These are phyloP conservation scores for Moesziomyces parantarcticus DNA, from an alignment of 1,284 basidiomycete genomes.

Conservation along the genomic window DNA sequence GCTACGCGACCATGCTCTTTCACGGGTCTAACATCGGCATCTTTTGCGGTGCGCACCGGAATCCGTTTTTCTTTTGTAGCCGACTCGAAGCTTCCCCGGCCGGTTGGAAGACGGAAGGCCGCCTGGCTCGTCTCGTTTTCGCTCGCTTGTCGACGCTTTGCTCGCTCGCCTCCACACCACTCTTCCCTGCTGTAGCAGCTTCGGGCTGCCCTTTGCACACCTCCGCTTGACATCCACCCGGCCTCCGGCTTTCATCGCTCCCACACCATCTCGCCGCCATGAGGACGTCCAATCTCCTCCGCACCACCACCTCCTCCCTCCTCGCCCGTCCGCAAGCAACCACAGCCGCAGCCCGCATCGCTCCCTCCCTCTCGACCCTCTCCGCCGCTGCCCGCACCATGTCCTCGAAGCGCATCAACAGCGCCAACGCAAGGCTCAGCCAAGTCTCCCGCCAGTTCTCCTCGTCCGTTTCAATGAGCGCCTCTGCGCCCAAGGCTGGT, in stretches of 20 bases:
- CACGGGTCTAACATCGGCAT: background rate
- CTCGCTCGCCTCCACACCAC: slow-evolving; percentile 1
- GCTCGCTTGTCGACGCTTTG: no score
- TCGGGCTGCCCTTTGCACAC: no score
- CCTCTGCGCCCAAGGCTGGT: slow-evolving; percentile 13
- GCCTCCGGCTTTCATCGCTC: slow-evolving; percentile 1
- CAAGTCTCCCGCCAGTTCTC: slow-evolving; percentile 42
- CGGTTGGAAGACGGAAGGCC: no score
- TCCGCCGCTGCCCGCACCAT: slow-evolving; percentile 6
- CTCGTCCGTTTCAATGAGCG: slow-evolving; percentile 14
- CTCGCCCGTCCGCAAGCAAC: slow-evolving; percentile 15
- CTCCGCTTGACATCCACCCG: background rate
- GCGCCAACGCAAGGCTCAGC: slow-evolving; percentile 33
- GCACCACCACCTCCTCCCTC: slow-evolving; percentile 27
- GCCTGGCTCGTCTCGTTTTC: no score
- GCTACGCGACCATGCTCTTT: no score
- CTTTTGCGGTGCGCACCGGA: slow-evolving; percentile 14
- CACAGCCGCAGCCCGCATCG: slow-evolving; percentile 2
- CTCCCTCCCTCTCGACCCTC: background rate
- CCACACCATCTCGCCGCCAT: slow-evolving; percentile 13
- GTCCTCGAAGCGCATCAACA: slow-evolving; percentile 22
- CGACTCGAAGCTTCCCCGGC: slow-evolving; percentile 4
- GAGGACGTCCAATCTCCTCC: slow-evolving; percentile 38
- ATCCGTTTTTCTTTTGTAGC: slow-evolving; percentile 9
- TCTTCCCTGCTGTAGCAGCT: background rate